A percentile compares a stretch with the other conserved stretches of the same genome.
Conservation (phyloP, 495 filamentous ascomycete species). For the Aspergillus sclerotioniger region DNA sequence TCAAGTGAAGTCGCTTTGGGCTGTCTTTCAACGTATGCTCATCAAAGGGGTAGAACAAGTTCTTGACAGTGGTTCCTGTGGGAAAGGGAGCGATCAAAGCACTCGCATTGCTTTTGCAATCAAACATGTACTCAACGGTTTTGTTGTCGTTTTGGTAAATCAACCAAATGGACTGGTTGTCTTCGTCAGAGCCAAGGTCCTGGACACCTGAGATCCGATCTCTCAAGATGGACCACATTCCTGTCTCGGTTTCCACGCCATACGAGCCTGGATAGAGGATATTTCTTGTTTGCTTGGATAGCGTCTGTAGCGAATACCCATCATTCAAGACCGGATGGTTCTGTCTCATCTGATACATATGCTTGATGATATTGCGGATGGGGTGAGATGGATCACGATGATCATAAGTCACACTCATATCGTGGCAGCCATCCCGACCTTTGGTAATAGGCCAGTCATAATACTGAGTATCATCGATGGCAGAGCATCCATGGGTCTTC, state of each 20-base stretch:
- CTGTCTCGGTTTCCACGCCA: slow-evolving; percentile 57
- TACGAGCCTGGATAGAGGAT: slow-evolving; percentile 54
- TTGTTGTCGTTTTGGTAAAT: slow-evolving; percentile 63
- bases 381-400: slow-evolving; percentile 70
- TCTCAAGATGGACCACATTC: slow-evolving; percentile 65
- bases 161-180: slow-evolving; percentile 62
- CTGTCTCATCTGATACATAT: slow-evolving; percentile 63
- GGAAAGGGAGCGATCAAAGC: slow-evolving; percentile 61
- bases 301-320: slow-evolving; percentile 57
- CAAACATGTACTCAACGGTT: slow-evolving; percentile 57
- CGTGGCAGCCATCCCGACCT: slow-evolving; percentile 57
- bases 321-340: slow-evolving; percentile 62
- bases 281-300: slow-evolving; percentile 58
- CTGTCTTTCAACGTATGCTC: slow-evolving; percentile 47
- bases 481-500: slow-evolving; percentile 69
- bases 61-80: slow-evolving; percentile 56
- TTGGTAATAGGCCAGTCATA: slow-evolving; percentile 57
- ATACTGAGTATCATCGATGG: slow-evolving; percentile 54
- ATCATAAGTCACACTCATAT: slow-evolving; percentile 57
- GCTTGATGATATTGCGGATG: slow-evolving; percentile 63
- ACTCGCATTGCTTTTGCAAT: slow-evolving; percentile 48
- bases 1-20: slow-evolving; percentile 40
- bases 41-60: slow-evolving; percentile 66
- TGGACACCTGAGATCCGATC: slow-evolving; percentile 51
- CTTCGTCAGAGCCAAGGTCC: slow-evolving; percentile 41